Percentiles rank a stretch among this genome's conserved stretches.
Conservation (phyloP, 257 asterid species). For the Rubia yunnanensis region DNA sequence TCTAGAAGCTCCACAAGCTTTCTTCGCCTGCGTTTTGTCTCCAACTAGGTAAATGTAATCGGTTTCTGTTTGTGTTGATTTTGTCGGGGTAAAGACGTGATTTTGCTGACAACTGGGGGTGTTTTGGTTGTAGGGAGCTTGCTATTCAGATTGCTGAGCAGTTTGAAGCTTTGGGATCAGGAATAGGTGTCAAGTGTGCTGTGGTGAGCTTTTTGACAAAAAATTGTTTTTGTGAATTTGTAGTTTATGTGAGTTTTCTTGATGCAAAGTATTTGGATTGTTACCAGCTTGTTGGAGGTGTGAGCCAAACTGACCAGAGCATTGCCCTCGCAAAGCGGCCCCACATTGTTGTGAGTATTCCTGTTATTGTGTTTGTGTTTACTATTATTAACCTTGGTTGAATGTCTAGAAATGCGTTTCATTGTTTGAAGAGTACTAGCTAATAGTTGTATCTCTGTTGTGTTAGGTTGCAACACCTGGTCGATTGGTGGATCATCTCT, state of each 20-base stretch:
- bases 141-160: constrained; percentile 87
- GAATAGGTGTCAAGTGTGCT: constrained; percentile 64
- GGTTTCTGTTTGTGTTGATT: neutral
- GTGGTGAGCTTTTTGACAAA: constrained; percentile 34
- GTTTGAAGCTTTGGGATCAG: constrained; percentile 84
- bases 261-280: constrained; percentile 3
- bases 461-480: constrained; percentile 97
- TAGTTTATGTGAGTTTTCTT: neutral
- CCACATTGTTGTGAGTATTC: constrained; percentile 62
- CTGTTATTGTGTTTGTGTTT: neutral
- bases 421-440: neutral
- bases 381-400: neutral
- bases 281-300: constrained; percentile 87
- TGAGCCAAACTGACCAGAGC: constrained; percentile 68
- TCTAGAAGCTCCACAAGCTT: constrained; percentile 59
- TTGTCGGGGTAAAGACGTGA: neutral
- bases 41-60: constrained; percentile 54
- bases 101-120: neutral
- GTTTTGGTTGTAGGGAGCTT: constrained; percentile 43
- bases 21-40: constrained; percentile 83
- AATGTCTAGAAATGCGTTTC: neutral
- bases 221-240: neutral
- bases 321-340: constrained; percentile 77
- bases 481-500: constrained; percentile 82
- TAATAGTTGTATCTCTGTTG: neutral